Evolutionary conservation across 345 rosid species (phyloP).

Genomic region (Eucalyptus regnans): DNA sequence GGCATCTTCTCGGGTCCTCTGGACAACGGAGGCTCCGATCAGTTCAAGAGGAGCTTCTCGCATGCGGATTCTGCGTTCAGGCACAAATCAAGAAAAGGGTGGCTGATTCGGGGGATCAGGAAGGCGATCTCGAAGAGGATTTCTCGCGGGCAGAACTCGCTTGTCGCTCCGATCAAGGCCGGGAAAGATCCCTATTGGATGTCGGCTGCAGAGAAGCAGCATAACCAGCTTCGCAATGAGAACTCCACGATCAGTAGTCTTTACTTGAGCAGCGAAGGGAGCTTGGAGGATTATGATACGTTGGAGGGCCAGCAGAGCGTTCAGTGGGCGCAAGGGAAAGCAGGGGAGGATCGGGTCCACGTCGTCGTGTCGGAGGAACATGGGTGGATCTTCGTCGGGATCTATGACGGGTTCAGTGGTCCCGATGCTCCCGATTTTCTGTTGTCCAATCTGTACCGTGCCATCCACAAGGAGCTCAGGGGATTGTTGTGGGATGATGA

Average conservation of each 20-base stretch:
- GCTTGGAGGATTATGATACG: slow-evolving; percentile 45
- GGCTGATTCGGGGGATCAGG: slow-evolving; percentile 51
- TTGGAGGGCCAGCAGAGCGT: slow-evolving; percentile 58
- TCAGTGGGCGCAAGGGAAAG: slow-evolving; percentile 99
- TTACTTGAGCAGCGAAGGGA: slow-evolving; percentile 64
- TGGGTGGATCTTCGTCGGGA: slow-evolving; percentile 94
- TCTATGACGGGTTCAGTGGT: slow-evolving; percentile 96
- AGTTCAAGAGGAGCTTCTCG: slow-evolving; percentile 74
- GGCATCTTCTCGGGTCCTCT: slow-evolving; percentile 35
- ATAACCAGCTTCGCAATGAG: slow-evolving; percentile 31
- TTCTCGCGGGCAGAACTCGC: slow-evolving; percentile 60
- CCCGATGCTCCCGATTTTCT: slow-evolving; percentile 96
- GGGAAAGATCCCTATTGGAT: slow-evolving; percentile 71
- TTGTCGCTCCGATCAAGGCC: slow-evolving; percentile 72
- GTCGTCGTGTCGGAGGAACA: slow-evolving; percentile 94
- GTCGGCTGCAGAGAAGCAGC: slow-evolving; percentile 34
- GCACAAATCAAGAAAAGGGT: slow-evolving; percentile 40
- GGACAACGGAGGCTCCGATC: slow-evolving; percentile 38
- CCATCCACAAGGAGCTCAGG: slow-evolving; percentile 73
- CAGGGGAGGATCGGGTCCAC: slow-evolving; percentile 99
- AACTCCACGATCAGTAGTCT: slow-evolving; percentile 51
- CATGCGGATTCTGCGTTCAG: slow-evolving; percentile 50
- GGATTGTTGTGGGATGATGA: slow-evolving; percentile 84
- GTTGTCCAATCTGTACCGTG: slow-evolving; percentile 54
- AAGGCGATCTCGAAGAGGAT: slow-evolving; percentile 69